Conservation (phyloP, 768 basidiomycete genomes). For the Boletus vermiculosoides region DNA sequence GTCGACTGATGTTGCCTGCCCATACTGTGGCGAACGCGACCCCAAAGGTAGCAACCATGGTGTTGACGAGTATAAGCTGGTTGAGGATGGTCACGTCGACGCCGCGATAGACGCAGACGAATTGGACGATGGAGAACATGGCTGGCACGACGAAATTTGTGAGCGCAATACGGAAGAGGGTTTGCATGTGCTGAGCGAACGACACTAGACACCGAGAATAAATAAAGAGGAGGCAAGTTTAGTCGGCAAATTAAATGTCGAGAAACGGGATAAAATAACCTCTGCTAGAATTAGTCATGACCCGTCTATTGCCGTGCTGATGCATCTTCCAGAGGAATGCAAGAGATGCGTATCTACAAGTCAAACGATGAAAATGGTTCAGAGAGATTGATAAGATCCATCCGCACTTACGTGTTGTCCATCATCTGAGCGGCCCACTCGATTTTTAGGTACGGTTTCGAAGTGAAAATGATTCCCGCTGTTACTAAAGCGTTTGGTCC, state of each 20-base stretch:
- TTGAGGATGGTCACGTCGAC: background rate
- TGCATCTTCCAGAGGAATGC: constrained; percentile 15
- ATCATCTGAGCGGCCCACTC: constrained; percentile 32
- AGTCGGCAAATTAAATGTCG: background rate
- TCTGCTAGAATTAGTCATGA: background rate
- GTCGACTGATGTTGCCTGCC: constrained; percentile 2
- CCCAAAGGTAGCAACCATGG: constrained; percentile 13
- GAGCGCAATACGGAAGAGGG: constrained; percentile 26
- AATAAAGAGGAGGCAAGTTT: background rate
- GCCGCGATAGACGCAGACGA: constrained; percentile 4
- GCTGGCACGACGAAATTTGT: constrained; percentile 29
- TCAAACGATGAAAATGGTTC: background rate
- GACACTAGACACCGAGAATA: background rate
- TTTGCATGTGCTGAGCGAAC: constrained; percentile 7
- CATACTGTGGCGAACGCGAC: constrained; percentile 4
- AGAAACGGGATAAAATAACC: background rate
- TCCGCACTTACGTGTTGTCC: constrained; percentile 25
- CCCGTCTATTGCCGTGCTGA: background rate
- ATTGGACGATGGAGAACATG: constrained; percentile 12
- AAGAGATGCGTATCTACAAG: constrained; percentile 7
- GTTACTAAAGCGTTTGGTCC: constrained; percentile 2
- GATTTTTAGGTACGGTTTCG: constrained; percentile 28
- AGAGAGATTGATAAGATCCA: background rate
- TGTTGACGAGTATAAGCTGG: constrained; percentile 5
- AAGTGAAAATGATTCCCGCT: constrained; percentile 7